Evolutionary conservation across 2,329 filamentous ascomycete genomes (phyloP), one percentile per base, ranked within the genome.

Genomic region (Colletotrichum navitas): DNA sequence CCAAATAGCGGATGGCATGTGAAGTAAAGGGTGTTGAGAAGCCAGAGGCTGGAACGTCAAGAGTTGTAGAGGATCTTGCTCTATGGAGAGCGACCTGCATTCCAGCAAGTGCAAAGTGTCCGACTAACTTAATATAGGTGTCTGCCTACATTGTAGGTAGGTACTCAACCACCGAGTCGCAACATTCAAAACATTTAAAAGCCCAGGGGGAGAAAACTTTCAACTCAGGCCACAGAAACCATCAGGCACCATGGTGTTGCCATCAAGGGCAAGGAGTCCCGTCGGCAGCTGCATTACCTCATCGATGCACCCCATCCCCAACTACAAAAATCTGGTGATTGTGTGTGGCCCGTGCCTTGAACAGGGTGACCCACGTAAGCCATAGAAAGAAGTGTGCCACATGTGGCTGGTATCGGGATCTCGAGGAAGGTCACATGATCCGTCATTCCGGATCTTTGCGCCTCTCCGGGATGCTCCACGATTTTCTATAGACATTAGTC

Each of bases 401-500:
- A 49, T 29, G 64, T 63, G 68, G 67, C 66, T 51, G 12, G 34
- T 47, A 16, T 3, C 70, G 70, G 61, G 45, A 66, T 54, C 55
- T 52, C 29, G n/a, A 70, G 61, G 70, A 21, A 54, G 29, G 43
- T 71, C 70, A 72, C 67, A 66, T 72, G 70, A 72, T 61, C 67
- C 34, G n/a, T 18, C 45, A 39, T 72, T 67, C 67, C 70, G 70
- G 68, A 61, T 64, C 69, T 68, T 64, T 72, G 66, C 69, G 68
- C 68, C 65, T 68, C 56, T 71, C 70, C 70, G 70, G 67, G 36
- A 70, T 56, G 62, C 70, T 72, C 70, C 66, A 71, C 67, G 70
- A 66, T 66, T 72, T 72, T 72, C 62, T 29, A 63, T 36, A 63
- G 64, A 56, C 63, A 58, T 26, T 52, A 51, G 68, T 68, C n/a